Conservation (phyloP, 2,329 filamentous ascomycete species). For the Lachnellula hyalina region DNA sequence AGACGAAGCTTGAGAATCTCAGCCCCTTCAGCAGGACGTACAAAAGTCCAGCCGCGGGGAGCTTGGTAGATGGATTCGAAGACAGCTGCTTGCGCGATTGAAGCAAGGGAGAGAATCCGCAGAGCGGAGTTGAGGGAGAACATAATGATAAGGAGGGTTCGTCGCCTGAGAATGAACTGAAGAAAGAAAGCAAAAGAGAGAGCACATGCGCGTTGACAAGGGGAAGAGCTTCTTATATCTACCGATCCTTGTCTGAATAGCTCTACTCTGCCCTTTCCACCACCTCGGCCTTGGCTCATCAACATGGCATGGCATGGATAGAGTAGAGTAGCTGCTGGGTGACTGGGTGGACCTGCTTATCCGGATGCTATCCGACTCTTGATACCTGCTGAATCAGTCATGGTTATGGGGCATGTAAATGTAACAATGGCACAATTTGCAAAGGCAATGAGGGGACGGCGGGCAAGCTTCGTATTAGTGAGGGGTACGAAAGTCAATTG, state of each 20-base stretch:
- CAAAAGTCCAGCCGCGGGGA: slow-evolving; percentile 19
- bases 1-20: slow-evolving; percentile 16
- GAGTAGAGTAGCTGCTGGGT: not conserved
- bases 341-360: not conserved
- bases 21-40: slow-evolving; percentile 9
- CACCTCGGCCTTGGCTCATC: not conserved
- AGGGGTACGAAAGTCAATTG: not conserved
- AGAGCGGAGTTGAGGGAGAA: slow-evolving; percentile 7
- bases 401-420: not conserved
- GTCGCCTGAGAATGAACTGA: not conserved
- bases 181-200: not conserved
- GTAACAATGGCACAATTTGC: not conserved
- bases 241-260: not conserved
- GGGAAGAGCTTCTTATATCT: slow-evolving; percentile 3
- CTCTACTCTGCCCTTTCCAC: not conserved
- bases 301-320: not conserved
- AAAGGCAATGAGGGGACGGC: not conserved
- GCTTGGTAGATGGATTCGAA: slow-evolving; percentile 14
- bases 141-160: slow-evolving; percentile 8
- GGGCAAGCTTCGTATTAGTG: not conserved
- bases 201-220: not conserved
- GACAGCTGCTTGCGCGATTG: slow-evolving; percentile 6
- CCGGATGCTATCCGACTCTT: not conserved
- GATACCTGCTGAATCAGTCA: slow-evolving; percentile 1
- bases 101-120: slow-evolving; percentile 11